These are phyloP conservation scores for Trapa bicornis DNA, from an alignment of 345 rosid species.

Conservation along the genomic window DNA sequence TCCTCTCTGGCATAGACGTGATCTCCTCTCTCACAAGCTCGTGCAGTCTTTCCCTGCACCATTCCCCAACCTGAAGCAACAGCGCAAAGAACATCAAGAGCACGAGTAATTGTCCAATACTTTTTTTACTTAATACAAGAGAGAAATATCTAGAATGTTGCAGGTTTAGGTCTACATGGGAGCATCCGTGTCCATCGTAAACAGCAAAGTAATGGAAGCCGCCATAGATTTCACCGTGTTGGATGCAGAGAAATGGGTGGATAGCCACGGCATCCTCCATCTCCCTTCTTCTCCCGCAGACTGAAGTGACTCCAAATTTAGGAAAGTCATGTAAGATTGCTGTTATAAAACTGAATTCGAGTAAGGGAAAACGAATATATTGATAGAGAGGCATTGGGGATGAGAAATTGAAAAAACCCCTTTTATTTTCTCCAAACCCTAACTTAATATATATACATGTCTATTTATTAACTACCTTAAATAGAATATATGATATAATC, in stretches of 20 bases:
- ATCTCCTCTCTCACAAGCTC: constrained; percentile 31
- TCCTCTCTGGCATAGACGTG: background rate
- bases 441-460: too few relatives aligned
- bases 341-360: too few relatives aligned
- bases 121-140: background rate
- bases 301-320: constrained; percentile 58
- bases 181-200: constrained; percentile 39
- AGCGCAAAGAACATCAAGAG: background rate
- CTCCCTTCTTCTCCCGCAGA: constrained; percentile 73
- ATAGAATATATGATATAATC: too few relatives aligned
- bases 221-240: constrained; percentile 5
- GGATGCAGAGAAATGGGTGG: constrained; percentile 34
- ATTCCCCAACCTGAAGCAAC: constrained; percentile 22
- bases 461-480: too few relatives aligned
- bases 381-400: too few relatives aligned
- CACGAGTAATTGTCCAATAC: background rate
- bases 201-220: constrained; percentile 56
- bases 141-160: background rate
- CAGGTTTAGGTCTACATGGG: constrained; percentile 20
- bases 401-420: too few relatives aligned
- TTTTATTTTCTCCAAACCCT: too few relatives aligned
- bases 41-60: constrained; percentile 31
- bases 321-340: constrained; percentile 17
- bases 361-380: too few relatives aligned
- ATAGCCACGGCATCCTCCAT: constrained; percentile 79